Base-by-base conservation (phyloP, 345 rosid species). In the Boechera divaricarpa region DNA sequence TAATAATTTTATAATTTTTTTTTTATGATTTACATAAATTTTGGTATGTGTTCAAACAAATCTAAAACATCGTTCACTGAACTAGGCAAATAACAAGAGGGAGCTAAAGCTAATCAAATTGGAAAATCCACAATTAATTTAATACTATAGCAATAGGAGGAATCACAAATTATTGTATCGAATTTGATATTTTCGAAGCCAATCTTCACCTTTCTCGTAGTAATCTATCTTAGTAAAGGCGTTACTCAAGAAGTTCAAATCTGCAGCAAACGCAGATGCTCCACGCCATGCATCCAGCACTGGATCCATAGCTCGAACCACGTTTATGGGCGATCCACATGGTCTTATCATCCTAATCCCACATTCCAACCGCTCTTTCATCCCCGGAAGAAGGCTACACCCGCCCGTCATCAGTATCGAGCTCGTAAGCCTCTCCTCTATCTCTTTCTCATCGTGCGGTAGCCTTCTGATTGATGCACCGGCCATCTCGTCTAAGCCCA, bases 231-330 rank as follows among this genome's bases (percentile, higher is more conserved):
- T 87, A 16, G 80, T 86, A 78, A 92, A 85, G 1, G 94, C 85
- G 74, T 89, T 97, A 53, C 76, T 55, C 2, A 85, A 85, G 79
- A 92, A 95, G 44, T 75, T 84, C 67, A 69, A 24, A 24, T 79
- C 69, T 60, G 96, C 68, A 44, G 99, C 98, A 75, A 84, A 89
- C 1, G 65, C 53, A 70, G 97, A 82, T n/a, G 99, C 99, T 24
- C 99, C 99, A 8, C 96, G 92, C 98, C 99, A 92, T 0, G 98
- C 99, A 73, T 95, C 99, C 35, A 89, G 90, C 64, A 91, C 85
- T 0, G 98, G 97, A 78, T 94, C 88, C 56, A 84, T 73, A 60
- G 97, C 97, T 82, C 84, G 79, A 63, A 86, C 83, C 12, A 92
- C 87, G 44, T 76, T 77, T 56, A 94, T 94, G 32, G 86, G 87